These are phyloP conservation scores for Phytomonas serpens DNA, from an alignment of 208 protist species.

Conservation along the genomic window DNA sequence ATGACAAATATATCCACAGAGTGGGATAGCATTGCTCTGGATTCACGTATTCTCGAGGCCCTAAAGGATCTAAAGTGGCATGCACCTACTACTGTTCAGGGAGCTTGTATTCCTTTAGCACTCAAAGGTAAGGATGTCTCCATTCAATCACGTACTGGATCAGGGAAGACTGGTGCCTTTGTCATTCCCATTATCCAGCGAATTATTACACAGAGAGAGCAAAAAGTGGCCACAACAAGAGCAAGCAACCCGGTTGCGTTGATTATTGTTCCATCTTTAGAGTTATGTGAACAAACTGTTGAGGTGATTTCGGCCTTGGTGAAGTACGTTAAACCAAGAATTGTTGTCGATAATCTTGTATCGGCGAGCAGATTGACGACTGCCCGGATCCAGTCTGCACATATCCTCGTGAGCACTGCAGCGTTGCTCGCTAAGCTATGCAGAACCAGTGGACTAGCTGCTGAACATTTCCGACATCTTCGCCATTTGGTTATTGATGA, in stretches of 20 bases:
- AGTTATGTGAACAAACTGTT: constrained; percentile 93
- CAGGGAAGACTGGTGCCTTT: constrained; percentile 87
- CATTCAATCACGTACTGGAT: constrained; percentile 83
- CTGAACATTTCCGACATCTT: constrained; percentile 49
- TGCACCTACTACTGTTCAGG: constrained; percentile 91
- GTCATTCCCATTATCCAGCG: constrained; percentile 81
- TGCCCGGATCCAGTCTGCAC: constrained; percentile 48
- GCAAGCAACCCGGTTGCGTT: constrained; percentile 72
- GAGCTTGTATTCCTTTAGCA: constrained; percentile 88
- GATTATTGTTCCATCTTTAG: constrained; percentile 93
- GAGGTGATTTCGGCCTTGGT: constrained; percentile 59
- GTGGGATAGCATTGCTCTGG: constrained; percentile 77
- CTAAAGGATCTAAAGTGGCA: constrained; percentile 75
- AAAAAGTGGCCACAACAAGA: constrained; percentile 19
- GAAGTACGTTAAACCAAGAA: constrained; percentile 72
- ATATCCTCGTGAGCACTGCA: constrained; percentile 81
- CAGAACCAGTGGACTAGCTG: constrained; percentile 40
- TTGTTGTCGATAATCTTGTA: constrained; percentile 81
- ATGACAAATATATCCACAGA: constrained; percentile 9
- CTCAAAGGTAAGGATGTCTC: constrained; percentile 88
- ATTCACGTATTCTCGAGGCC: constrained; percentile 74
- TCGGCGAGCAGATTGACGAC: constrained; percentile 39
- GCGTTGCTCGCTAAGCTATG: constrained; percentile 70
- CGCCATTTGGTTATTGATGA: constrained; percentile 93
- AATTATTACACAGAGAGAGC: constrained; percentile 71